Base-by-base conservation (phyloP, 163 green algal genomes). In the Smithsoniella earleae region DNA sequence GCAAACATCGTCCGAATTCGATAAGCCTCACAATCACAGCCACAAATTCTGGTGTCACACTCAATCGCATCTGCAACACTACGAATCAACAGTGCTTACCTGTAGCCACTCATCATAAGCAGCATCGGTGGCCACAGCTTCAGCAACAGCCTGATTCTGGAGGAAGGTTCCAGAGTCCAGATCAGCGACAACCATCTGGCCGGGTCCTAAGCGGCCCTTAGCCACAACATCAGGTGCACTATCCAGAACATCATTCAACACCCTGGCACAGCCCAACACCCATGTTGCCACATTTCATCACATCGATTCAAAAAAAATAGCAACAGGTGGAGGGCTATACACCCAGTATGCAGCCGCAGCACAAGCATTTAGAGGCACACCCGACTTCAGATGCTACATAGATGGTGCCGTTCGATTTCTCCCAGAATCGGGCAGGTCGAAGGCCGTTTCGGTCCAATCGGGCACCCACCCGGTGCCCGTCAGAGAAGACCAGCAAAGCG, bases 381-480 rank as follows among this genome's bases (percentile, higher is more conserved):
- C 87, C 77, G 43, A 97, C 93, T 86, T 99, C 94, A 8, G 85
- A 95, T 3, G 94, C 94, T 1, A 99, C 88, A 77, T 97, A 98
- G 58, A 98, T 89, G 74, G 92, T 94, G 84, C 90, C 93, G 66
- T 99, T 93, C 2, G 80, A 82, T 44, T 93, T 98, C 54, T 84
- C 77, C 94, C 95, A 98, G 86, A 93, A 98, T 63, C 94, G 86
- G 2, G 94, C 94, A 28, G 94, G 94, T 49, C 94, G 88, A 73
- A 99, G 85, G 54, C 94, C 94, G 80, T 99, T 99, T 74, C 94
- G 86, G 84, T 99, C 94, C 54, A 99, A 86, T 28, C 87, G 85
- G 3, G 89, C 90, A 10, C 94, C 91, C n/a, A 89, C 79, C 44
- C 86, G 86, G 75, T 87, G 87, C 66, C 92, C 92, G 78, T 98